A percentile compares a stretch with the other conserved stretches of the same genome.
Evolutionary conservation across 2,329 filamentous ascomycete species (phyloP).

Genomic region (Trichothecium roseum): DNA sequence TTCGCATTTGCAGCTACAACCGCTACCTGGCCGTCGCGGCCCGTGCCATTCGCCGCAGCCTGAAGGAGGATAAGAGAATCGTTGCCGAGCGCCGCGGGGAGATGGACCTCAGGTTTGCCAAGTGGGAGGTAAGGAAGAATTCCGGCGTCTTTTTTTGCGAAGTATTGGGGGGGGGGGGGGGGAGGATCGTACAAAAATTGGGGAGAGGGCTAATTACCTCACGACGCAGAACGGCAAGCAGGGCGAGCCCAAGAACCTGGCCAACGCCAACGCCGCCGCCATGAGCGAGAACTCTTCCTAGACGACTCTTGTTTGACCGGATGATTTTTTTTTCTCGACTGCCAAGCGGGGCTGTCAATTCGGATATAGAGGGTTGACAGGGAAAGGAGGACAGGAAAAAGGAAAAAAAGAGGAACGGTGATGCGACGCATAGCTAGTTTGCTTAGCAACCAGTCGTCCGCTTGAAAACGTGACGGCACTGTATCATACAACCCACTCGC

Average conservation of each 20-base stretch:
- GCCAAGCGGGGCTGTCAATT: no score
- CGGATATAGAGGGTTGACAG: no score
- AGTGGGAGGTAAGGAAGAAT: constrained; percentile 70
- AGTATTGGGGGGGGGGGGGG: constrained; percentile 3
- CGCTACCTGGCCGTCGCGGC: constrained; percentile 94
- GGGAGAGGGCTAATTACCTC: constrained; percentile 21
- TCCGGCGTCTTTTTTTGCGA: not conserved
- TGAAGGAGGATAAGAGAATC: constrained; percentile 91
- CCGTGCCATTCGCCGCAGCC: constrained; percentile 87
- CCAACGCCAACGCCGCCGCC: constrained; percentile 37
- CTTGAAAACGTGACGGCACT: no score
- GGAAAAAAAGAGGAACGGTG: no score
- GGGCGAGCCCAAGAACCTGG: constrained; percentile 70
- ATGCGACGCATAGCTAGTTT: no score
- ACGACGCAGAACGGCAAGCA: constrained; percentile 97
- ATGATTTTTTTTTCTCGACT: no score
- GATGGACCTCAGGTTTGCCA: constrained; percentile 80
- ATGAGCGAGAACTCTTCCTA: constrained; percentile 26
- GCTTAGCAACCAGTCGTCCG: no score
- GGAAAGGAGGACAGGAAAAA: no score
- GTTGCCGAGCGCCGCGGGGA: constrained; percentile 80
- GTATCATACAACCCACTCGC: no score
- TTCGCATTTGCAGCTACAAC: constrained; percentile 71
- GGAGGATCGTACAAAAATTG: not conserved
- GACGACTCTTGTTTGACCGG: no score